Percentiles rank a stretch among this genome's conserved stretches.
phyloP scores from a whole-genome alignment of 2,329 filamentous ascomycete genomes.

The Pestalotiopsis sp. region DNA sequence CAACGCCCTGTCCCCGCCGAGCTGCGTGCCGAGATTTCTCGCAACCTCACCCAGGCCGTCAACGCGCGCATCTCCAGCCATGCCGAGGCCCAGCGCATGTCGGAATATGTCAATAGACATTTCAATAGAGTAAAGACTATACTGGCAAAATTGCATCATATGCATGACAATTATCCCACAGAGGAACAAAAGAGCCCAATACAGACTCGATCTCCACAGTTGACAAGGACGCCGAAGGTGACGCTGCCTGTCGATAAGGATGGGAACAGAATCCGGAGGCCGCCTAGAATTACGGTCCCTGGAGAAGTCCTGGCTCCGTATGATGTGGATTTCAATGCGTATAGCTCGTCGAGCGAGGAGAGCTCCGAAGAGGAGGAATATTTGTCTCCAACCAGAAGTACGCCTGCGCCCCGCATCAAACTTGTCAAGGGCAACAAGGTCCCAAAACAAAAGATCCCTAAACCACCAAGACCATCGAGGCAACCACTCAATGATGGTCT shows the following conservation, averaged over 20 bases:
- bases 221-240: conserved; percentile 50
- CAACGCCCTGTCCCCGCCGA: conserved; percentile 50
- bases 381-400: conserved; percentile 37
- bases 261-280: conserved; percentile 49
- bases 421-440: conserved; percentile 49
- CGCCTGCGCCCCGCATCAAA: conserved; percentile 51
- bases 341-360: conserved; percentile 55
- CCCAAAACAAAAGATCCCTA: conserved; percentile 44
- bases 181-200: conserved; percentile 56
- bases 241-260: conserved; percentile 46
- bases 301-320: conserved; percentile 69
- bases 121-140: conserved; percentile 63
- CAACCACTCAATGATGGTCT: conserved; percentile 39
- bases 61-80: conserved; percentile 61
- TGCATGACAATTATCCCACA: conserved; percentile 63
- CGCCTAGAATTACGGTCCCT: conserved; percentile 65
- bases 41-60: conserved; percentile 56
- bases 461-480: conserved; percentile 30
- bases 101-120: conserved; percentile 65
- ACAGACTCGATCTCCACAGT: conserved; percentile 56
- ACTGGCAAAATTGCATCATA: conserved; percentile 59
- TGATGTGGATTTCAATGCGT: conserved; percentile 64
- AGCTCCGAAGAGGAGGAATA: conserved; percentile 55
- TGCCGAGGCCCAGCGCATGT: conserved; percentile 65
- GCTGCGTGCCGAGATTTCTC: conserved; percentile 63